Evolutionary conservation across 345 rosid species (phyloP).

Genomic region (Arabidopsis suecica): DNA sequence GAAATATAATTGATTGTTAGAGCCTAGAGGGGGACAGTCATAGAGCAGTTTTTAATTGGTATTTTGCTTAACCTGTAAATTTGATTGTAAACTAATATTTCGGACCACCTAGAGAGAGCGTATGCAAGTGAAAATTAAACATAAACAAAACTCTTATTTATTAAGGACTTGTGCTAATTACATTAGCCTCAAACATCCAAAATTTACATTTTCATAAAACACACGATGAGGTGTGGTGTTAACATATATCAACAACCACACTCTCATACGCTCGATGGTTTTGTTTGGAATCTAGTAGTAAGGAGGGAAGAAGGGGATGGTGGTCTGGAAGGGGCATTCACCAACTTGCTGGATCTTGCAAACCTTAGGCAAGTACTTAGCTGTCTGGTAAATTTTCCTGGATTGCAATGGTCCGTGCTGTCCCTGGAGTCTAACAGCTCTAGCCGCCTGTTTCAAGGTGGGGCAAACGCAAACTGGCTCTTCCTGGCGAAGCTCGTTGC

Average conservation of each 20-base stretch:
- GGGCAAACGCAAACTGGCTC: conserved; percentile 34
- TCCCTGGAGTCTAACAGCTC: conserved; percentile 18
- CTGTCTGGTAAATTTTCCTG: conserved; percentile 8
- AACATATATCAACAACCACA: conserved; percentile 17
- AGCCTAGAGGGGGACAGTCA: background rate
- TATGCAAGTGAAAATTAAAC: background rate
- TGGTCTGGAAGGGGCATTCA: conserved; percentile 27
- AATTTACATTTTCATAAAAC: background rate
- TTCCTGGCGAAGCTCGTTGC: conserved; percentile 31
- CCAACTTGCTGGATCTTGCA: conserved; percentile 28
- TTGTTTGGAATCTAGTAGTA: conserved; percentile 22
- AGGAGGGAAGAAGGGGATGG: conserved; percentile 26
- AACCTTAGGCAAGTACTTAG: conserved; percentile 27
- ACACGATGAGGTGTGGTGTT: conserved; percentile 5
- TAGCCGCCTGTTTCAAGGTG: conserved; percentile 32
- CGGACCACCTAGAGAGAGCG: background rate
- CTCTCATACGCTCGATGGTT: background rate
- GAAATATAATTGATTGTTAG: background rate
- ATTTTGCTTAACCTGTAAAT: background rate
- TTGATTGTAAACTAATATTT: background rate
- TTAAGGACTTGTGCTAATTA: conserved; percentile 7
- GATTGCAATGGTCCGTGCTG: background rate
- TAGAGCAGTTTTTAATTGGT: background rate
- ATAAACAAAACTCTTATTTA: conserved; percentile 2
- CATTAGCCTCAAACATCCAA: conserved; percentile 28